phyloP scores from a whole-genome alignment of 1,139 yeast species.

The Taphrina confusa region DNA sequence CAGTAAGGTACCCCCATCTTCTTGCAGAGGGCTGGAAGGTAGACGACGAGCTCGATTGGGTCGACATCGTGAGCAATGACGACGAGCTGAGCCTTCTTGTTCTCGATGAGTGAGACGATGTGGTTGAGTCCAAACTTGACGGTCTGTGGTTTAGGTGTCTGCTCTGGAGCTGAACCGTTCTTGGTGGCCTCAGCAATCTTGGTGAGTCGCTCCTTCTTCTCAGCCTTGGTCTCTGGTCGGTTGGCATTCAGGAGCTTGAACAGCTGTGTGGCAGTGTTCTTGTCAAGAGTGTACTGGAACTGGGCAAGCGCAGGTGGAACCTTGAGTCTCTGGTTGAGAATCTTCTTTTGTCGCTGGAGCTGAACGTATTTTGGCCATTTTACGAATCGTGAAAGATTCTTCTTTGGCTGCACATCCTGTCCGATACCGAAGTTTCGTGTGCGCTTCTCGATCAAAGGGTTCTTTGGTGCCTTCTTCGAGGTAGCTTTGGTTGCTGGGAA shows the following conservation, averaged over 20 bases:
- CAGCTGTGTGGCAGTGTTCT: conserved; percentile 96
- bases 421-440: conserved; percentile 94
- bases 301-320: conserved; percentile 98
- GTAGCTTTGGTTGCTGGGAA: conserved; percentile 56
- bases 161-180: conserved; percentile 94
- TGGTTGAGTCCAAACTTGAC: conserved; percentile 91
- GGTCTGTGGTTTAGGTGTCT: conserved; percentile 90
- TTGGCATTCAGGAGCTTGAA: conserved; percentile 96
- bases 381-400: conserved; percentile 93
- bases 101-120: conserved; percentile 92
- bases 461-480: conserved; percentile 49
- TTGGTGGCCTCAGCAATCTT: conserved; percentile 99
- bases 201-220: conserved; percentile 98
- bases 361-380: conserved; percentile 99
- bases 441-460: conserved; percentile 81
- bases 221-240: conserved; percentile 96
- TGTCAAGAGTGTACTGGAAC: conserved; percentile 92
- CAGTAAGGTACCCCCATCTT: conserved; percentile 99
- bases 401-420: conserved; percentile 90
- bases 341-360: conserved; percentile 96
- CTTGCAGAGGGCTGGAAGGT: conserved; percentile 97
- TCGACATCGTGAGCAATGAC: conserved; percentile 98
- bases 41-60: conserved; percentile 94
- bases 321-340: conserved; percentile 89
- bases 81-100: conserved; percentile 96